A percentile compares a stretch with the other conserved stretches of the same genome.
Conservation (phyloP, 176 grass and related monocot species). For the Themeda triandra region DNA sequence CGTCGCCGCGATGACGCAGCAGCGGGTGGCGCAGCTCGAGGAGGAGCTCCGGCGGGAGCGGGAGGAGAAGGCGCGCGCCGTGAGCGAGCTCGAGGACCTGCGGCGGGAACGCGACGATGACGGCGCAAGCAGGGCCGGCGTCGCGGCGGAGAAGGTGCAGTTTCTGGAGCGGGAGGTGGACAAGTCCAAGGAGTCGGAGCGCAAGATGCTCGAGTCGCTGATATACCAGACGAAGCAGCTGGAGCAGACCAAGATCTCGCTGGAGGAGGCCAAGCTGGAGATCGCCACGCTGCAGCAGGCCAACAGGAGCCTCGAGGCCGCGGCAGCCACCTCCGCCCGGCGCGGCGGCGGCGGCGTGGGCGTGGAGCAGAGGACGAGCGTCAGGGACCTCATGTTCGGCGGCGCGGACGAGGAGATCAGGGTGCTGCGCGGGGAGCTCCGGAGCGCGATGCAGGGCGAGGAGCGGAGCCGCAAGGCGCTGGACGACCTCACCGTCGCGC, state of each 20-base stretch:
- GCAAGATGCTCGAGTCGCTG: slow-evolving; percentile 88
- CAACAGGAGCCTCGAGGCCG: slow-evolving; percentile 30
- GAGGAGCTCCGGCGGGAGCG: slow-evolving; percentile 60
- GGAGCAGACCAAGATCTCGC: slow-evolving; percentile 88
- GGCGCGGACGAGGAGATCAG: slow-evolving; percentile 52
- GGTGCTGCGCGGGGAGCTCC: slow-evolving; percentile 45
- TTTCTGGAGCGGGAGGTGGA: slow-evolving; percentile 55
- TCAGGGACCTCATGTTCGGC: slow-evolving; percentile 50
- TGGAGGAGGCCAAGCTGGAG: slow-evolving; percentile 92
- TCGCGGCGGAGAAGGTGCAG: slow-evolving; percentile 31
- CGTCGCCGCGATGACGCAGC: slow-evolving; percentile 31
- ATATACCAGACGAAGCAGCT: slow-evolving; percentile 81
- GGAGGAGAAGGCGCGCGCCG: slow-evolving; percentile 49
- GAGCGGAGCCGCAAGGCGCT: slow-evolving; percentile 70
- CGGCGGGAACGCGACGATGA: not conserved
- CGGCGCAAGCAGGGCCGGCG: not conserved
- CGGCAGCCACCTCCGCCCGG: not conserved
- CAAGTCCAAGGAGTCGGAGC: slow-evolving; percentile 81
- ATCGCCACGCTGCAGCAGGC: slow-evolving; percentile 41
- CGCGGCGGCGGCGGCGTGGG: not conserved
- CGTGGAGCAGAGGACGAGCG: slow-evolving; percentile 40
- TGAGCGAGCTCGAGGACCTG: slow-evolving; percentile 44
- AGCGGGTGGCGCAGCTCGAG: slow-evolving; percentile 51
- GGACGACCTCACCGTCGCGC: slow-evolving; percentile 71
- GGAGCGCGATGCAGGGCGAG: slow-evolving; percentile 54